These are phyloP conservation scores for Candida sanyaensis DNA, from an alignment of 1,139 yeast species.

Conservation along the genomic window DNA sequence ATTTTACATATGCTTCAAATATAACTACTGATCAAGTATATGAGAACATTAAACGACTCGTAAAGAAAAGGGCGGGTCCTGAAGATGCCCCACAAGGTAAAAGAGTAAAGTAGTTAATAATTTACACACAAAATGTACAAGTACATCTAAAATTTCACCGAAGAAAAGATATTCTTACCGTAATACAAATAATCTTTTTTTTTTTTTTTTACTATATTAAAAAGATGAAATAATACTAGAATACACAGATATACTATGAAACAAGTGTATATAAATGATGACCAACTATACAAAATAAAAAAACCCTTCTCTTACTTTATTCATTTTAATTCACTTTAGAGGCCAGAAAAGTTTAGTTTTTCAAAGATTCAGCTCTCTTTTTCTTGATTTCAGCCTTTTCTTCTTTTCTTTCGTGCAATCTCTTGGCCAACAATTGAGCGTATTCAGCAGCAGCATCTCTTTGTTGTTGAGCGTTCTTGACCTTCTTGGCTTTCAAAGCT, in stretches of 20 bases:
- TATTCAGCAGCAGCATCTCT: constrained; percentile 99
- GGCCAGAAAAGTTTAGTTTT: constrained; percentile 9
- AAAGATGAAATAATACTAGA: constrained; percentile 7
- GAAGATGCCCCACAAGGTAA: constrained; percentile 7
- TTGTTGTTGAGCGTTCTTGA: constrained; percentile 97
- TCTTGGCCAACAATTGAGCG: constrained; percentile 98
- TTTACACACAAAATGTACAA: background rate
- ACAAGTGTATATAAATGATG: constrained; percentile 11
- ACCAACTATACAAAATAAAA: constrained; percentile 4
- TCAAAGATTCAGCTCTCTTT: constrained; percentile 96
- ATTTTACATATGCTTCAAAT: constrained; percentile 58
- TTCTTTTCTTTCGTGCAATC: constrained; percentile 98
- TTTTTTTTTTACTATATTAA: background rate
- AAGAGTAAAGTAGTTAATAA: constrained; percentile 1
- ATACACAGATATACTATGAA: constrained; percentile 9
- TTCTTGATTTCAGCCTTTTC: constrained; percentile 97
- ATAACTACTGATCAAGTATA: constrained; percentile 71
- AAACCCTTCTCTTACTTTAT: constrained; percentile 1
- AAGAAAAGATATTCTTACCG: background rate
- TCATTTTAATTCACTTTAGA: background rate
- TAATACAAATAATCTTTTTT: background rate
- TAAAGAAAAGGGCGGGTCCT: constrained; percentile 32
- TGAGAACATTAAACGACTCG: constrained; percentile 68
- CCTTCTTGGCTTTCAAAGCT: constrained; percentile 90
- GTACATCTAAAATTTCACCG: too few species aligned